These are phyloP conservation scores for Geosmithia flava DNA, from an alignment of 2,329 filamentous ascomycete species.

Conservation along the genomic window DNA sequence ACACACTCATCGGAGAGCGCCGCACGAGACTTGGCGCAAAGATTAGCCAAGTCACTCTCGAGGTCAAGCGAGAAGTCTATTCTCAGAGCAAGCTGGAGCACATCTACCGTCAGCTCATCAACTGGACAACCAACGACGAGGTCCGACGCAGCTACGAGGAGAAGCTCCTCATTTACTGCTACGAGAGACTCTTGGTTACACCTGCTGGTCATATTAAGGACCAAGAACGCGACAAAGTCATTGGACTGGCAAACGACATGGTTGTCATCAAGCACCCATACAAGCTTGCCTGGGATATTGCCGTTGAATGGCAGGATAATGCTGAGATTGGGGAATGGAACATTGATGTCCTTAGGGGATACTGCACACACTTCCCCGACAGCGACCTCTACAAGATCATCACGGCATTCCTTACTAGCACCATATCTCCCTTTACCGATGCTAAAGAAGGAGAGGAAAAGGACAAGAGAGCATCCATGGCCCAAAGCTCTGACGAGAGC, in stretches of 20 bases:
- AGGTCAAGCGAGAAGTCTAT: conserved; percentile 81
- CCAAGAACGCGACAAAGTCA: conserved; percentile 57
- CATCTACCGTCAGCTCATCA: conserved; percentile 71
- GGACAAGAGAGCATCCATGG: conserved; percentile 6
- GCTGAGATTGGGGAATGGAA: conserved; percentile 69
- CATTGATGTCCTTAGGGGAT: conserved; percentile 63
- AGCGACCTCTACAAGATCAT: conserved; percentile 74
- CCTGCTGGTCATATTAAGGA: conserved; percentile 52
- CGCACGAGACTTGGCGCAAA: conserved; percentile 78
- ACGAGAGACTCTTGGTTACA: conserved; percentile 63
- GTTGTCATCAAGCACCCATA: conserved; percentile 92
- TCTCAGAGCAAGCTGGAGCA: conserved; percentile 63
- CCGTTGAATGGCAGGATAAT: conserved; percentile 78
- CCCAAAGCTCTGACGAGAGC: conserved; percentile 36
- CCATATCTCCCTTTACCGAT: conserved; percentile 67
- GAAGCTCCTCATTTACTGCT: conserved; percentile 70
- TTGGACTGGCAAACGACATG: conserved; percentile 77
- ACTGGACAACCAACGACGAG: conserved; percentile 85
- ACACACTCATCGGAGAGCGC: conserved; percentile 78
- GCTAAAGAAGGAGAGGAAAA: conserved; percentile 10
- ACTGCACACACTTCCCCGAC: conserved; percentile 72
- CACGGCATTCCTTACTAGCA: conserved; percentile 69
- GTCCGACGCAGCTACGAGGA: conserved; percentile 77
- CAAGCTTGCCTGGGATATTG: conserved; percentile 80
- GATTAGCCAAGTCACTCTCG: conserved; percentile 68